These are phyloP conservation scores for Citrus reticulata DNA, from an alignment of 345 rosid species.

Conservation along the genomic window DNA sequence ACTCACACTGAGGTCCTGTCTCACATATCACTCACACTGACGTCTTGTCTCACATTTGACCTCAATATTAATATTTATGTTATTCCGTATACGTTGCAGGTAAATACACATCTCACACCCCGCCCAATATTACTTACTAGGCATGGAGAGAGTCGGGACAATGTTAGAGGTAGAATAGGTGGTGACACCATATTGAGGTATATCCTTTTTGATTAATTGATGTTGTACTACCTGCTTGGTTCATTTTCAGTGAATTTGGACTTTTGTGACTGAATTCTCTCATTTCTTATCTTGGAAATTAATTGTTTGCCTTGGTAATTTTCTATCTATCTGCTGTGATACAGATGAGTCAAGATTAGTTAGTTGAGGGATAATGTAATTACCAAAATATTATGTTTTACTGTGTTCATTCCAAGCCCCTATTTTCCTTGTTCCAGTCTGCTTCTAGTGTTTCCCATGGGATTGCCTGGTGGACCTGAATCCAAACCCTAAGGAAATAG, in stretches of 20 bases:
- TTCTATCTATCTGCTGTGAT: background rate
- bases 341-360: background rate
- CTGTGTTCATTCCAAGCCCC: background rate
- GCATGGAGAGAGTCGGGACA: slow-evolving; percentile 97
- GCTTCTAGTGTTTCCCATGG: background rate
- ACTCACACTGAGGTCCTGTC: background rate
- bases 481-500: background rate
- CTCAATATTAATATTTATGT: slow-evolving; percentile 5
- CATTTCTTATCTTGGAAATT: background rate
- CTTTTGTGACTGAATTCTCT: background rate
- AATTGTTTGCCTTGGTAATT: background rate
- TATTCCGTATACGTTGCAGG: slow-evolving; percentile 42
- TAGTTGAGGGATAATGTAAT: background rate
- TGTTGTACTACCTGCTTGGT: background rate
- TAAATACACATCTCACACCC: slow-evolving; percentile 96
- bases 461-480: background rate
- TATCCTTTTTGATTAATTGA: background rate
- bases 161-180: slow-evolving; percentile 97
- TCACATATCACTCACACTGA: background rate
- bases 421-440: background rate
- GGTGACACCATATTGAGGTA: slow-evolving; percentile 91
- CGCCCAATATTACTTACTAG: slow-evolving; percentile 97
- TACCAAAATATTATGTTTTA: background rate
- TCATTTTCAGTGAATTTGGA: background rate
- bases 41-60: background rate